These are phyloP conservation scores for Scleromitrula shiraiana DNA, from an alignment of 2,329 filamentous ascomycete species.

Conservation along the genomic window DNA sequence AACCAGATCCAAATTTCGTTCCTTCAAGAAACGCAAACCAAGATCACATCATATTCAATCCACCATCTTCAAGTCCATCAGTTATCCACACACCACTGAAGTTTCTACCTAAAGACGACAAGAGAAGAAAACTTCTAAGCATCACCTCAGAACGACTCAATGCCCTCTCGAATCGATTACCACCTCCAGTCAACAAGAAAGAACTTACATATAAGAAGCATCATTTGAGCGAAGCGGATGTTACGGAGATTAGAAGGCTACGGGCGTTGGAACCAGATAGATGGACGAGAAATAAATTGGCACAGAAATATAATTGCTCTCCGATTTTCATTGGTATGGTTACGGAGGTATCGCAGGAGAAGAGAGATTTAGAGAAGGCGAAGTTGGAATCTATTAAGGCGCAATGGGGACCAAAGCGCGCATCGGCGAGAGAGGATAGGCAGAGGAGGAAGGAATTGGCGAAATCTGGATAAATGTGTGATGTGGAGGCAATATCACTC, in stretches of 20 bases:
- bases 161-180: conserved; percentile 15
- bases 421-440: conserved; percentile 47
- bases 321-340: conserved; percentile 51
- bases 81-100: conserved; percentile 59
- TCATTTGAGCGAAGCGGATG: conserved; percentile 46
- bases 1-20: conserved; percentile 54
- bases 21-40: conserved; percentile 29
- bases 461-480: conserved; percentile 21
- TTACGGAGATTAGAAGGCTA: conserved; percentile 52
- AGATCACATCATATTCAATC: conserved; percentile 48
- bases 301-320: conserved; percentile 48
- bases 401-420: conserved; percentile 50
- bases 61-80: conserved; percentile 45
- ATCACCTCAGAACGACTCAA: conserved; percentile 17
- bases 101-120: conserved; percentile 47
- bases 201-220: conserved; percentile 28
- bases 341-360: conserved; percentile 38
- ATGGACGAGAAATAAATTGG: conserved; percentile 48
- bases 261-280: conserved; percentile 43
- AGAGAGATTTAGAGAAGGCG: conserved; percentile 38
- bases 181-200: conserved; percentile 19
- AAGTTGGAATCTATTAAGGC: conserved; percentile 41
- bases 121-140: conserved; percentile 24
- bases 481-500: background rate
- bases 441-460: conserved; percentile 38